Evolutionary conservation across 371 early-diverging fungal genomes (phyloP).

Genomic region (Rhizopus microsporus): DNA sequence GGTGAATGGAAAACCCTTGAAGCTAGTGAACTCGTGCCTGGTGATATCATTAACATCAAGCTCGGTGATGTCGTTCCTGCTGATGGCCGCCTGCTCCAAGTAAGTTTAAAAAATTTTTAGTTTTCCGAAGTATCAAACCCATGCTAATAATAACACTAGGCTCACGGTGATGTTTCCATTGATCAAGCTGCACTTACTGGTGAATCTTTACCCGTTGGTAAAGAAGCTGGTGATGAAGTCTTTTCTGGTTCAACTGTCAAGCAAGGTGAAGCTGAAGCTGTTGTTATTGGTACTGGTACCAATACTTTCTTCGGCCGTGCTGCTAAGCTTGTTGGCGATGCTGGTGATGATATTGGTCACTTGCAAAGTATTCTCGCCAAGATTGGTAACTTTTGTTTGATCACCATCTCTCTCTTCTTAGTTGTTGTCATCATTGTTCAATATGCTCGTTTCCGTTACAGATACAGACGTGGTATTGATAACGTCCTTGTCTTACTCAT

Average conservation of each 20-base stretch:
- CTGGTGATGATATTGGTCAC: conserved; percentile 85
- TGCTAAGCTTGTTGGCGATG: conserved; percentile 76
- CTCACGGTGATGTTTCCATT: conserved; percentile 52
- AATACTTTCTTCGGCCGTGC: conserved; percentile 92
- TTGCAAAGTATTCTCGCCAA: conserved; percentile 86
- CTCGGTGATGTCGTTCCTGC: conserved; percentile 83
- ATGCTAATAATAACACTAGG: conserved; percentile 52
- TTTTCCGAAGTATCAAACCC: conserved; percentile 10
- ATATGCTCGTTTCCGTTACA: conserved; percentile 75
- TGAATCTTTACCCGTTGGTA: conserved; percentile 75
- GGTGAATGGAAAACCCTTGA: conserved; percentile 57
- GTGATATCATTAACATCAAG: conserved; percentile 73
- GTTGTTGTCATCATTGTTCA: conserved; percentile 80
- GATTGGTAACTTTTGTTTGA: conserved; percentile 87
- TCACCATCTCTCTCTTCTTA: conserved; percentile 67
- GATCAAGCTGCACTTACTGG: conserved; percentile 89
- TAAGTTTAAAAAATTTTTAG: conserved; percentile 29
- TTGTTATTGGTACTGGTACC: conserved; percentile 83
- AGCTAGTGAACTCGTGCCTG: conserved; percentile 64
- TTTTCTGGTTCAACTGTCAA: conserved; percentile 85
- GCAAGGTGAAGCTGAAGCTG: conserved; percentile 89
- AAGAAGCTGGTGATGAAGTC: conserved; percentile 70
- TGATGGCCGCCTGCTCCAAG: conserved; percentile 62
- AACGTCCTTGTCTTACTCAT: conserved; percentile 75
- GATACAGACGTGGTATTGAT: conserved; percentile 70